These are phyloP conservation scores for Parastagonospora avenae DNA, from an alignment of 2,329 filamentous ascomycete genomes.

Conservation along the genomic window DNA sequence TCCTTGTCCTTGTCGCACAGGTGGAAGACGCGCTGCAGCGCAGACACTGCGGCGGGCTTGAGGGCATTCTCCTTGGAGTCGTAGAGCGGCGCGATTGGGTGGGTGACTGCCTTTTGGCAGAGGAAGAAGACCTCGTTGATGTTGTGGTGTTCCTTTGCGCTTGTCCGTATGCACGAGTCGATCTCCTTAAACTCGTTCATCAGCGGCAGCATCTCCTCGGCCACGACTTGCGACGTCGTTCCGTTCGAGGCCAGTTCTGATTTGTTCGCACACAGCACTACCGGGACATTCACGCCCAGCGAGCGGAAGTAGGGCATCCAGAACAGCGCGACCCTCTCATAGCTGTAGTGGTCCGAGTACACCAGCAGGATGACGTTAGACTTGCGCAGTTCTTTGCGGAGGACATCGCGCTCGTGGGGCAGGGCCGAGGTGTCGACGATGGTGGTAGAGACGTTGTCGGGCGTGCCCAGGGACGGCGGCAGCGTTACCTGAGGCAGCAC, in stretches of 20 bases:
- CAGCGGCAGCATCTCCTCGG: conserved; percentile 96
- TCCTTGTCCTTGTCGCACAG: conserved; percentile 96
- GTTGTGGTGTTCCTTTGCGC: conserved; percentile 88
- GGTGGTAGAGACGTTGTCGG: conserved; percentile 95
- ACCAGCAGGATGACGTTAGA: conserved; percentile 96
- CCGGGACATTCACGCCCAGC: conserved; percentile 96
- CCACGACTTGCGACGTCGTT: conserved; percentile 81
- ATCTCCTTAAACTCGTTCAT: conserved; percentile 99
- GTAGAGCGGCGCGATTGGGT: conserved; percentile 94
- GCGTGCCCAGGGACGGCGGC: conserved; percentile 87
- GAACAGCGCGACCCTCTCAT: conserved; percentile 93
- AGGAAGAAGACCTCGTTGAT: conserved; percentile 96
- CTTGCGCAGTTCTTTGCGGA: conserved; percentile 94
- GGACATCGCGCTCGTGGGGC: conserved; percentile 86
- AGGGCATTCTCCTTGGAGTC: conserved; percentile 88
- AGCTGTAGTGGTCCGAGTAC: conserved; percentile 98
- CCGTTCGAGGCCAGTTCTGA: conserved; percentile 81
- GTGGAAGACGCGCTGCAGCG: conserved; percentile 89
- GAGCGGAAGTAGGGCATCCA: conserved; percentile 99
- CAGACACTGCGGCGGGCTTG: conserved; percentile 87
- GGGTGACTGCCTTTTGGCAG: conserved; percentile 96
- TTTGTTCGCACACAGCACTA: conserved; percentile 96
- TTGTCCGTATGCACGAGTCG: conserved; percentile 94
- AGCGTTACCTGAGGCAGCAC: conserved; percentile 95
- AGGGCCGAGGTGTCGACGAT: conserved; percentile 97